Evolutionary conservation across 108 stramenopile species (phyloP).

Genomic region (Cyclotella choctawhatcheeana): DNA sequence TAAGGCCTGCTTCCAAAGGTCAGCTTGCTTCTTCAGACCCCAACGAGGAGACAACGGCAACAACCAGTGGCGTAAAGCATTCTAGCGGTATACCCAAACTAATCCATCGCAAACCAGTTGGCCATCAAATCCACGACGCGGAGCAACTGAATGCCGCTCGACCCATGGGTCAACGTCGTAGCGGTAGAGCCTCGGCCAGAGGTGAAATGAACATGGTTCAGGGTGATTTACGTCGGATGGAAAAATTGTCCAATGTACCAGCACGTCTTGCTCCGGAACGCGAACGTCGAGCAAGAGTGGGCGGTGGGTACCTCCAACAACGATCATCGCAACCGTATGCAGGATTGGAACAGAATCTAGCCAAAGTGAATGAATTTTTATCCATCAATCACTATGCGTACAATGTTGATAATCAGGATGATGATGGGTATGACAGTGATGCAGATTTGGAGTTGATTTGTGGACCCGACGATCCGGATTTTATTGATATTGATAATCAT

Average conservation of each 20-base stretch:
- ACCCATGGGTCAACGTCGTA: slow-evolving; percentile 29
- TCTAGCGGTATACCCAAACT: slow-evolving; percentile 69
- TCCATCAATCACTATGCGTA: slow-evolving; percentile 9
- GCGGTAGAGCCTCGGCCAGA: slow-evolving; percentile 14
- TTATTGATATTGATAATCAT: slow-evolving; percentile 51
- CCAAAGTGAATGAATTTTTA: slow-evolving; percentile 16
- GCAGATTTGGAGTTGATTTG: slow-evolving; percentile 42
- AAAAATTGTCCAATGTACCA: background rate
- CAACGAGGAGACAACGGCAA: no score
- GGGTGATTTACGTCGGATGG: slow-evolving; percentile 13
- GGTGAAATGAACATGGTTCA: slow-evolving; percentile 25
- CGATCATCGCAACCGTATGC: background rate
- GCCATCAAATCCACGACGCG: slow-evolving; percentile 61
- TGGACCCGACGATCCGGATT: slow-evolving; percentile 36
- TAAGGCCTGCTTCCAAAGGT: slow-evolving; percentile 40
- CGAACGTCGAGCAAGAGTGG: slow-evolving; percentile 22
- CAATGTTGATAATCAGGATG: slow-evolving; percentile 41
- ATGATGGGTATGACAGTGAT: slow-evolving; percentile 53
- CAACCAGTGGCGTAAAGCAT: slow-evolving; percentile 33
- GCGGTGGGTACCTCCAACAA: background rate
- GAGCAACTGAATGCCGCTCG: slow-evolving; percentile 30
- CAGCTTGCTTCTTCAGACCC: no score
- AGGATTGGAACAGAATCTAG: slow-evolving; percentile 3
- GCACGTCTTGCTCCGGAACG: background rate
- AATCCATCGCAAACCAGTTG: slow-evolving; percentile 62